These are phyloP conservation scores for Huiozyma naganishii DNA, from an alignment of 805 yeast species.

Conservation along the genomic window DNA sequence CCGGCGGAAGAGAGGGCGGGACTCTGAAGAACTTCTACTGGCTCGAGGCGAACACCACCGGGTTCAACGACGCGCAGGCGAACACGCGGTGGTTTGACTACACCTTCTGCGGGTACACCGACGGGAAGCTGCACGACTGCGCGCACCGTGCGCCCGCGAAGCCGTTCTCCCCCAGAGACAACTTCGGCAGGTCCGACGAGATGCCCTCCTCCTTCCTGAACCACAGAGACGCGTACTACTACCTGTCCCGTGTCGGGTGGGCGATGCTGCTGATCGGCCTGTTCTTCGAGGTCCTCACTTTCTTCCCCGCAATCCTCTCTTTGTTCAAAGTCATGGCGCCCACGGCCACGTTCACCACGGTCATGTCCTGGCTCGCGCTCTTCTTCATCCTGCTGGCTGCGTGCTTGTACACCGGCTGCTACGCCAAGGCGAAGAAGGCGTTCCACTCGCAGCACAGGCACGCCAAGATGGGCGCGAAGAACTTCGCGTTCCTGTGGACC, in stretches of 20 bases:
- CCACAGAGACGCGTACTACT: constrained; percentile 45
- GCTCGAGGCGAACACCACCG: constrained; percentile 64
- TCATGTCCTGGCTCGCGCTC: constrained; percentile 28
- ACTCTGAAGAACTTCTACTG: constrained; percentile 64
- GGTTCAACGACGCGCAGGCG: constrained; percentile 32
- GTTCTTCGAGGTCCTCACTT: constrained; percentile 39
- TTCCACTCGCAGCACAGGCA: constrained; percentile 34
- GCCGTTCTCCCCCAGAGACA: constrained; percentile 73
- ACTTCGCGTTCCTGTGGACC: constrained; percentile 56
- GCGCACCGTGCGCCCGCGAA: constrained; percentile 54
- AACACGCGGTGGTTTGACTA: constrained; percentile 76
- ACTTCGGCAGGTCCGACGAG: constrained; percentile 44
- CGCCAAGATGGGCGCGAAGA: constrained; percentile 37
- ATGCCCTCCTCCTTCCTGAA: constrained; percentile 45
- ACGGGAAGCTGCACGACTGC: constrained; percentile 41
- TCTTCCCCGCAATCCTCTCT: constrained; percentile 29
- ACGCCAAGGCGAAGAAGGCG: constrained; percentile 40
- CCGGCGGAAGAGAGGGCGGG: constrained; percentile 46
- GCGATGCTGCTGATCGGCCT: constrained; percentile 52
- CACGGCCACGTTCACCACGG: constrained; percentile 13
- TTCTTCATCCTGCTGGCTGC: constrained; percentile 38
- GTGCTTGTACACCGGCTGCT: constrained; percentile 43
- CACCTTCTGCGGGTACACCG: constrained; percentile 40
- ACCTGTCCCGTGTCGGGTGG: constrained; percentile 58
- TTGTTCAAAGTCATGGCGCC: constrained; percentile 13